A percentile compares a stretch with the other conserved stretches of the same genome.
These are phyloP conservation scores for Scopulariopsis brevicaulis DNA, from an alignment of 2,329 filamentous ascomycete species.

Conservation along the genomic window DNA sequence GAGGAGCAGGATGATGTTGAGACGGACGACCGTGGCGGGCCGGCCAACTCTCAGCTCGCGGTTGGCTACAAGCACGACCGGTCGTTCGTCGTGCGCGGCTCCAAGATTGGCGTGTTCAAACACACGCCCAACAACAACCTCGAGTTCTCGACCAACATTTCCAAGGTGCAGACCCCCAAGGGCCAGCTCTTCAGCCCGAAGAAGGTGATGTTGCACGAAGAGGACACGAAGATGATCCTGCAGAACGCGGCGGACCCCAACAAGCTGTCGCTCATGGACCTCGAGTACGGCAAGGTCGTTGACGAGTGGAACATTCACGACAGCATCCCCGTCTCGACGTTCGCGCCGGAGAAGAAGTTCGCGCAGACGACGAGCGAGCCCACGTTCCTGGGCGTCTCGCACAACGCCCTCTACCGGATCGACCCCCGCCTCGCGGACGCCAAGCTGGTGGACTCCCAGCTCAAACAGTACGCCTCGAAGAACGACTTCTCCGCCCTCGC, in stretches of 20 bases:
- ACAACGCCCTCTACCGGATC: conserved; percentile 85
- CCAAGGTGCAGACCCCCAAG: conserved; percentile 79
- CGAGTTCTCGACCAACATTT: conserved; percentile 95
- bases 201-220: conserved; percentile 92
- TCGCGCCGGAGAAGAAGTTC: conserved; percentile 95
- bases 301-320: conserved; percentile 99
- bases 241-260: conserved; percentile 78
- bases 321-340: conserved; percentile 83
- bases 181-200: conserved; percentile 86
- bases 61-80: conserved; percentile 96
- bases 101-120: conserved; percentile 98
- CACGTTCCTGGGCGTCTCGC: conserved; percentile 86
- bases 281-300: conserved; percentile 94
- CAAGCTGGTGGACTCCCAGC: conserved; percentile 84
- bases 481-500: conserved; percentile 93
- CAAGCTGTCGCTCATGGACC: conserved; percentile 91
- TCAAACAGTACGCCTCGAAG: conserved; percentile 95
- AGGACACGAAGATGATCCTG: conserved; percentile 80
- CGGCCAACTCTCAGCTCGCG: conserved; percentile 85
- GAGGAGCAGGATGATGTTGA: conserved; percentile 73
- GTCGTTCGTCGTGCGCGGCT: conserved; percentile 92
- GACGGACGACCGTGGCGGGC: conserved; percentile 59
- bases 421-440: conserved; percentile 82
- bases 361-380: conserved; percentile 93
- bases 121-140: conserved; percentile 87